Base-by-base conservation (phyloP, 2,329 filamentous ascomycete species). In the Arthrinium phaeospermum region DNA sequence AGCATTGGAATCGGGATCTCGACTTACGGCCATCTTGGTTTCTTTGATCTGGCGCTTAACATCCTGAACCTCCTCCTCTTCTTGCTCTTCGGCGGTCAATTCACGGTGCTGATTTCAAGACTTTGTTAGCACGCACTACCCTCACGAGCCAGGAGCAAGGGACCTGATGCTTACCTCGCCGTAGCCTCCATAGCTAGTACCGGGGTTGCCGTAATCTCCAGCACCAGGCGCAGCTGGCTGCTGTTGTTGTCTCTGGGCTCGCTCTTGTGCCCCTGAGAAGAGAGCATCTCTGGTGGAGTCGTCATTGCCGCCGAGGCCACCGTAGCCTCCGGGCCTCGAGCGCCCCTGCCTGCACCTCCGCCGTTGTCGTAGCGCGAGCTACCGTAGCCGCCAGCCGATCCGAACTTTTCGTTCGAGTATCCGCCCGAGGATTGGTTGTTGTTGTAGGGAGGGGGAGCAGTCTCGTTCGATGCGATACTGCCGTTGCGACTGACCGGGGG, bases 41-140 rank as follows among this genome's bases (percentile, higher is more conserved):
- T 91, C 90, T 22, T 88, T 88, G 76, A 95, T 94, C 78, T 97
- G 89, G 76, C 91, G 87, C 81, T 94, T 94, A 24, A 92, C 91
- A 0, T 90, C 90, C 73, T 91, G 86, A 16, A 95, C 89, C 73
- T 96, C 91, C 75, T 92, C 83, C 84, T 89, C 85, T 72, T 98
- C 94, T 80, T 94, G 84, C 86, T 90, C 90, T 76, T 98, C 94
- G 1, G 91, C 94, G 0, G 94, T 97, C 75, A 98, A 84, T 81
- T 97, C 90, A 68, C 94, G 90, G 73, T 93, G 88, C 72, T 64
- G n/a, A 2, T n/a, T n/a, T 24, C 34, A 64, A 8, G 7, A 5
- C 10, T 19, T 34, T 3, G 57, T 64, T 64, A 64, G 57, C 57
- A 24, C 57, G 34, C 22, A 41, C 34, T 41, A 3, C 13, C 19